Conservation (phyloP, 306 rosid species). For the Hippophae rhamnoides region DNA sequence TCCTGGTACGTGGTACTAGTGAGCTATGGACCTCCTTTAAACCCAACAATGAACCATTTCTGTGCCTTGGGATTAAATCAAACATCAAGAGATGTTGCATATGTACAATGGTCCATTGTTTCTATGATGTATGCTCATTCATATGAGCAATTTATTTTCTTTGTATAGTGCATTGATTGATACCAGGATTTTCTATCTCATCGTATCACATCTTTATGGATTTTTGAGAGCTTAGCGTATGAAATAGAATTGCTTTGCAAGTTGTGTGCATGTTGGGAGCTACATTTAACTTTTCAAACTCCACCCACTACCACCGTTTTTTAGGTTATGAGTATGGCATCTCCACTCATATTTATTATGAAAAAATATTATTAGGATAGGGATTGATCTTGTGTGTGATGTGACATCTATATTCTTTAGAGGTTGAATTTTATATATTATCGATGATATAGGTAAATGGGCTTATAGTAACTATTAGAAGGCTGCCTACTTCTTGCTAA, state of each 20-base stretch:
- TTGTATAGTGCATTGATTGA: too few species aligned
- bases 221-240: too few species aligned
- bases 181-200: too few species aligned
- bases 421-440: background rate
- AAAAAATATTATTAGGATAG: background rate
- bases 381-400: background rate
- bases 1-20: slow-evolving; percentile 41
- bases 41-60: slow-evolving; percentile 48
- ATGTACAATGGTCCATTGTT: slow-evolving; percentile 74
- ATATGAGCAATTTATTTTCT: slow-evolving; percentile 29
- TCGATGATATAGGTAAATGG: slow-evolving; percentile 73
- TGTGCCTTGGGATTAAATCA: slow-evolving; percentile 51
- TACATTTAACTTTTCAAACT: too few species aligned
- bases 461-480: slow-evolving; percentile 73
- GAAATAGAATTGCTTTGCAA: too few species aligned
- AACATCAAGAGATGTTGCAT: slow-evolving; percentile 48
- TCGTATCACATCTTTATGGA: too few species aligned
- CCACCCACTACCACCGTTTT: too few species aligned
- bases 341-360: background rate
- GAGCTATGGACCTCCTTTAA: slow-evolving; percentile 46
- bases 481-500: slow-evolving; percentile 73
- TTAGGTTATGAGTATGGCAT: background rate
- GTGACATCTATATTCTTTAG: background rate
- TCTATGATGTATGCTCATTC: slow-evolving; percentile 80
- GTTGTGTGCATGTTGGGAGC: too few species aligned